These are phyloP conservation scores for Papiliotrema nemorosa DNA, from an alignment of 1,284 basidiomycete species.

Conservation along the genomic window DNA sequence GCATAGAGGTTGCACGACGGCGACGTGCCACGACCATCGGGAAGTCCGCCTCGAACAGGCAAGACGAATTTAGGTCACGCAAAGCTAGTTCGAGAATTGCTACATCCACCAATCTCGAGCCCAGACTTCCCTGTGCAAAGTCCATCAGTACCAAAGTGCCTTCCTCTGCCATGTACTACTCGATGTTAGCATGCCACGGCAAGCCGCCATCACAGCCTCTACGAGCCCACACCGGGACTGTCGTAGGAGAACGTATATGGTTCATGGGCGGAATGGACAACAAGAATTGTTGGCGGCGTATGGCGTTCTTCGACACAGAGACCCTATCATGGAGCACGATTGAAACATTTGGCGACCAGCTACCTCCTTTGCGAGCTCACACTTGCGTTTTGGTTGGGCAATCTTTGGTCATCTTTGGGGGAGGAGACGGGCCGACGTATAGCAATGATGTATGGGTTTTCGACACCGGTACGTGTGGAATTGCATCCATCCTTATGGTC, in stretches of 20 bases:
- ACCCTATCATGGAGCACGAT: slow-evolving; percentile 85
- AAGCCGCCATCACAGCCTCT: slow-evolving; percentile 66
- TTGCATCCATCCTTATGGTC: neutral
- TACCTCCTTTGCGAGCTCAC: slow-evolving; percentile 81
- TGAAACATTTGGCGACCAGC: slow-evolving; percentile 66
- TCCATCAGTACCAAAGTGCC: slow-evolving; percentile 25
- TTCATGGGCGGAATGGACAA: slow-evolving; percentile 86
- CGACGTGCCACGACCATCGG: too few relatives aligned
- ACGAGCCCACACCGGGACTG: slow-evolving; percentile 77
- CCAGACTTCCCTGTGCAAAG: slow-evolving; percentile 2
- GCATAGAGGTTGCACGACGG: too few relatives aligned
- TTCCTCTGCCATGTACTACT: slow-evolving; percentile 73
- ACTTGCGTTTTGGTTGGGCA: slow-evolving; percentile 77
- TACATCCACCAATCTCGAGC: neutral
- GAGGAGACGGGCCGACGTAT: slow-evolving; percentile 68
- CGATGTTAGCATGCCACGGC: slow-evolving; percentile 74
- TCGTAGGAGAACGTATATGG: slow-evolving; percentile 79
- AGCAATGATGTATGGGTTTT: slow-evolving; percentile 68
- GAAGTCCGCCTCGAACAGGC: too few relatives aligned
- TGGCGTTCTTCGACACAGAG: slow-evolving; percentile 84
- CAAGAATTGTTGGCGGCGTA: slow-evolving; percentile 64
- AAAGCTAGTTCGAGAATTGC: too few relatives aligned
- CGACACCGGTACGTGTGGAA: slow-evolving; percentile 58
- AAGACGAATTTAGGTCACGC: too few relatives aligned
- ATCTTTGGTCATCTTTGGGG: slow-evolving; percentile 77